Evolutionary conservation across 192 early-diverging fungal species (phyloP), one percentile per base, ranked within the genome.

Genomic region (Backusella macrospora): DNA sequence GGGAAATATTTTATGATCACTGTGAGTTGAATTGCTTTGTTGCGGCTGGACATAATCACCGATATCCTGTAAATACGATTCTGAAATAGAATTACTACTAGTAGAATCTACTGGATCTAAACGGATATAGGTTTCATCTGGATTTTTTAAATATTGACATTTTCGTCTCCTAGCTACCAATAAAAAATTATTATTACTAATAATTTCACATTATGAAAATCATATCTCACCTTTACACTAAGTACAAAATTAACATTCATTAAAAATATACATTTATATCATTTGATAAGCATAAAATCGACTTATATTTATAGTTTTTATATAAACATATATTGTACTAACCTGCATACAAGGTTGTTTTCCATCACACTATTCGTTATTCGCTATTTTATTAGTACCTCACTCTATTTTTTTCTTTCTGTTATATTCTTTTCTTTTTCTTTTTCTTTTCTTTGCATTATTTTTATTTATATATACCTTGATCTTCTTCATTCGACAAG

Each of bases 271-370:
- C 12, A 43, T 34, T 34, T 23, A 42, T 68, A 68, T 68, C 13
- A 26, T n/a, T 59, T 29, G n/a, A 66, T 44, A 73, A 66, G 15
- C 18, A 72, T 45, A 76, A 62, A 52, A 68, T 74, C 71, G 67
- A 59, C 39, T 71, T 52, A 64, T 59, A 16, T 52, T 49, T 49
- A 59, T 34, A 34, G 29, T 59, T 59, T 23, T 59, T 59, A 59
- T 59, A 59, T 59, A 29, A 26, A 49, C 10, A 26, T 39, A 26
- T 26, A n/a, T 12, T 49, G 44, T 42, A 42, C 34, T 67, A 72
- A 80, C 79, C 75, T 80, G 79, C 79, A 76, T 76, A 65, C 79
- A 80, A 18, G 79, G 79, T 18, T 76, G 79, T 62, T 72, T 72
- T n/a, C 79, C 79, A 74, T 80, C 79, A n/a, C 79, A 80, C 79